A percentile compares a stretch with the other conserved stretches of the same genome.
Conservation (phyloP, 371 early-diverging fungal species). For the Phascolomyces articulosus region DNA sequence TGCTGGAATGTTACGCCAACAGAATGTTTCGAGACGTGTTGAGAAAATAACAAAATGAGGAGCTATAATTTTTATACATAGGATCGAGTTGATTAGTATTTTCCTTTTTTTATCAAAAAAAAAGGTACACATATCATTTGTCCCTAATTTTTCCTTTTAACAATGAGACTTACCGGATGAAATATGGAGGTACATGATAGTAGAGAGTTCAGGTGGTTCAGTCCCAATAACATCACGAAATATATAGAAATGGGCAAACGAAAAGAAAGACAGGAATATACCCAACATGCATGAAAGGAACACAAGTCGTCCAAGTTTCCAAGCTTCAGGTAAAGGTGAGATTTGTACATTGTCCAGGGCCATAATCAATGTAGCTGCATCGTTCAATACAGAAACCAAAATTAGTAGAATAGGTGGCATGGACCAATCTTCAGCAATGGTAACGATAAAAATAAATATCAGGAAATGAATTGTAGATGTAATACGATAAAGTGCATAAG, state of each 20-base stretch:
- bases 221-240: constrained; percentile 64
- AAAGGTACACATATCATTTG: too few relatives aligned
- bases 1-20: constrained; percentile 86
- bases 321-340: constrained; percentile 83
- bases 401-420: constrained; percentile 85
- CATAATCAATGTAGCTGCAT: constrained; percentile 91
- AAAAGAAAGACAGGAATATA: constrained; percentile 68
- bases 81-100: neutral
- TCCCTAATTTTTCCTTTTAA: too few relatives aligned
- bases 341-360: constrained; percentile 89
- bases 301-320: constrained; percentile 86
- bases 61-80: too few relatives aligned
- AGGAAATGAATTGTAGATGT: constrained; percentile 92
- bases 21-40: constrained; percentile 90
- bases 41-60: constrained; percentile 97
- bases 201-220: constrained; percentile 50
- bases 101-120: too few relatives aligned
- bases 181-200: constrained; percentile 92
- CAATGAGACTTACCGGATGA: constrained; percentile 65
- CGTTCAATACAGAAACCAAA: constrained; percentile 87
- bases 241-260: constrained; percentile 85
- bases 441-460: constrained; percentile 90
- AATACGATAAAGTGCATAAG: constrained; percentile 92
- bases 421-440: constrained; percentile 77
- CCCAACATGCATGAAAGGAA: constrained; percentile 79